Conservation (phyloP, 352 stramenopile genomes). For the Vaucheria bursata region DNA sequence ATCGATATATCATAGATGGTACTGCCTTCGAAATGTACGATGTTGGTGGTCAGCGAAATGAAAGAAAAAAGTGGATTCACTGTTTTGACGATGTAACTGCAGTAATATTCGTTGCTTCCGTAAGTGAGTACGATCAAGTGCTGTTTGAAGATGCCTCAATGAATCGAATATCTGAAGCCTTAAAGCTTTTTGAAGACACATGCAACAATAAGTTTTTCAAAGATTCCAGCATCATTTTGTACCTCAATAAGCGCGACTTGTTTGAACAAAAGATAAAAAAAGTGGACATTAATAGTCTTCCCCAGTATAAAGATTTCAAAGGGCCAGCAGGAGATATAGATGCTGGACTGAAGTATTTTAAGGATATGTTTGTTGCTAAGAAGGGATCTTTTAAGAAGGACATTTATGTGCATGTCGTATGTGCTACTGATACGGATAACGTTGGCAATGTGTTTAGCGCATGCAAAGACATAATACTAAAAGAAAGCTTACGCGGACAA, state of each 20-base stretch:
- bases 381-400: slow-evolving; percentile 73
- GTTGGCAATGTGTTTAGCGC: slow-evolving; percentile 90
- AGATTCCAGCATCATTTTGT: slow-evolving; percentile 59
- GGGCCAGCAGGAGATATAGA: slow-evolving; percentile 64
- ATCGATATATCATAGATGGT: slow-evolving; percentile 64
- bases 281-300: slow-evolving; percentile 71
- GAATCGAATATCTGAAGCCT: slow-evolving; percentile 57
- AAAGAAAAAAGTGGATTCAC: slow-evolving; percentile 92
- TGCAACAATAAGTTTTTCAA: slow-evolving; percentile 58
- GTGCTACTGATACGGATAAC: slow-evolving; percentile 91
- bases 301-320: slow-evolving; percentile 77
- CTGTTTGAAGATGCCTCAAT: slow-evolving; percentile 62
- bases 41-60: slow-evolving; percentile 76
- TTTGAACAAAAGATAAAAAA: slow-evolving; percentile 7
- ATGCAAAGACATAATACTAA: slow-evolving; percentile 89
- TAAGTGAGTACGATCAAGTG: slow-evolving; percentile 84
- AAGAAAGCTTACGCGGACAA: slow-evolving; percentile 79
- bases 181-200: slow-evolving; percentile 60
- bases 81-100: slow-evolving; percentile 65
- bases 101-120: slow-evolving; percentile 81
- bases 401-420: slow-evolving; percentile 90
- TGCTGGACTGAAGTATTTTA: slow-evolving; percentile 68
- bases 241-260: slow-evolving; percentile 22
- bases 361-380: slow-evolving; percentile 73
- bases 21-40: slow-evolving; percentile 61